Conservation (phyloP, 352 stramenopile species). For the Paralagenidium karlingii region DNA sequence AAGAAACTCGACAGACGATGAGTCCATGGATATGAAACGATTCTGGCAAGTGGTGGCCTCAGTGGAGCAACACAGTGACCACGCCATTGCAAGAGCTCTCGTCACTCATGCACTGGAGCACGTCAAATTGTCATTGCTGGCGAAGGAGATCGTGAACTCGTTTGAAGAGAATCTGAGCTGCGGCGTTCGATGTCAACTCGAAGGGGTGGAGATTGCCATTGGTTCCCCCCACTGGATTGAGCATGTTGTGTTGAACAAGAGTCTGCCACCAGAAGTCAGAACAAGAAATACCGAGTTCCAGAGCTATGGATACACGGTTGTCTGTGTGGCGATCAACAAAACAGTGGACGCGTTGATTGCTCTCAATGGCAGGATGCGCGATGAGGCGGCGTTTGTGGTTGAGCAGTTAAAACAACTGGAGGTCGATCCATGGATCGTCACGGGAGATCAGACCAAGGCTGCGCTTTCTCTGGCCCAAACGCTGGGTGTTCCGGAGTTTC, state of each 20-base stretch:
- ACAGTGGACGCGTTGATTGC: conserved; percentile 30
- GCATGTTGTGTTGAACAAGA: conserved; percentile 28
- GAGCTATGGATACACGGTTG: conserved; percentile 34
- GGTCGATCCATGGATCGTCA: conserved; percentile 66
- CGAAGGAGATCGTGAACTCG: too few relatives aligned
- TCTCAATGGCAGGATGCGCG: conserved; percentile 27
- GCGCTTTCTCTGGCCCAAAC: conserved; percentile 32
- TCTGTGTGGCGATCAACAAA: conserved; percentile 41
- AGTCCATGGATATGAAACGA: too few relatives aligned
- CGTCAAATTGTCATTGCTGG: conserved; percentile 18
- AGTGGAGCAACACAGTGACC: conserved; percentile 44
- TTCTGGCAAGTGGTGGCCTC: conserved; percentile 37
- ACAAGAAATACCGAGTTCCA: conserved; percentile 30
- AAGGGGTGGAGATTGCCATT: conserved; percentile 15
- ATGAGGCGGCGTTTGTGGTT: conserved; percentile 37
- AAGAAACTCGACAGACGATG: neutral
- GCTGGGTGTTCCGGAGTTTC: conserved; percentile 39
- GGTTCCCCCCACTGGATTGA: conserved; percentile 63
- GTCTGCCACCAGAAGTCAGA: conserved; percentile 23
- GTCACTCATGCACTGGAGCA: conserved; percentile 22
- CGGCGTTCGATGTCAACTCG: conserved; percentile 31
- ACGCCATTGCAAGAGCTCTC: conserved; percentile 49
- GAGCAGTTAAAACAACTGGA: conserved; percentile 31
- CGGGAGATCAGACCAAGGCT: conserved; percentile 52
- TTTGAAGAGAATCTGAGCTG: conserved; percentile 45